These are phyloP conservation scores for Apostasia ramifera DNA, from an alignment of 106 monocot genomes.

Conservation along the genomic window DNA sequence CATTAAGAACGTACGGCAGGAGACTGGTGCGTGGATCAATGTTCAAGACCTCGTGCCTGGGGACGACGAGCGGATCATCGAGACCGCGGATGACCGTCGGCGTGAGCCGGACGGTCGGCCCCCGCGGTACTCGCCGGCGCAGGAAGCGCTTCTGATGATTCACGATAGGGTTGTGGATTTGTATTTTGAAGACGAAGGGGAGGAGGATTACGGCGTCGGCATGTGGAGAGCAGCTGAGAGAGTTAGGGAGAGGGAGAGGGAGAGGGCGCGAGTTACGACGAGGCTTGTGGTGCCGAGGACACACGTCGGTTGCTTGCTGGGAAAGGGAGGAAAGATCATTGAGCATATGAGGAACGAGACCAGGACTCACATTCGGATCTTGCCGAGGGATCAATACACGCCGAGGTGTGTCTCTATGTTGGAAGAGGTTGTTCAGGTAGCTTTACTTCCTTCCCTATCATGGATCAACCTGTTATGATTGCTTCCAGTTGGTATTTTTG, in stretches of 20 bases:
- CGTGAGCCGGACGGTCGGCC: constrained; percentile 85
- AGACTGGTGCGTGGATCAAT: constrained; percentile 73
- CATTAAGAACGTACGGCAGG: constrained; percentile 43
- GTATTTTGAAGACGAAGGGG: constrained; percentile 26
- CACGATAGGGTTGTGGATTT: constrained; percentile 71
- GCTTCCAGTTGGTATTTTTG: background rate
- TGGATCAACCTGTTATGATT: background rate
- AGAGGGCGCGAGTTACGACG: constrained; percentile 41
- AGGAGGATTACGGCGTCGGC: constrained; percentile 14
- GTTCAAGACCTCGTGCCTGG: constrained; percentile 55
- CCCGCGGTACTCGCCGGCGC: constrained; percentile 79
- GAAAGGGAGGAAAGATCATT: constrained; percentile 94
- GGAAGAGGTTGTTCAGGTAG: constrained; percentile 95
- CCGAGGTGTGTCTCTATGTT: constrained; percentile 69
- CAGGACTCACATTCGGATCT: constrained; percentile 85
- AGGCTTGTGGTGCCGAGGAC: constrained; percentile 76
- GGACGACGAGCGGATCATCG: constrained; percentile 84
- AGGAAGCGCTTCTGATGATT: constrained; percentile 72
- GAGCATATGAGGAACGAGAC: constrained; percentile 99
- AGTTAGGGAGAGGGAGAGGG: constrained; percentile 23
- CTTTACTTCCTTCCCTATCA: background rate
- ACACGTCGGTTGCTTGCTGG: constrained; percentile 91
- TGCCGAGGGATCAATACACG: constrained; percentile 77
- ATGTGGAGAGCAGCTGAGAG: constrained; percentile 20
- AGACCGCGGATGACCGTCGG: constrained; percentile 60